Conservation (phyloP, 805 yeast species). For the Jamesozyma jinghongensis region DNA sequence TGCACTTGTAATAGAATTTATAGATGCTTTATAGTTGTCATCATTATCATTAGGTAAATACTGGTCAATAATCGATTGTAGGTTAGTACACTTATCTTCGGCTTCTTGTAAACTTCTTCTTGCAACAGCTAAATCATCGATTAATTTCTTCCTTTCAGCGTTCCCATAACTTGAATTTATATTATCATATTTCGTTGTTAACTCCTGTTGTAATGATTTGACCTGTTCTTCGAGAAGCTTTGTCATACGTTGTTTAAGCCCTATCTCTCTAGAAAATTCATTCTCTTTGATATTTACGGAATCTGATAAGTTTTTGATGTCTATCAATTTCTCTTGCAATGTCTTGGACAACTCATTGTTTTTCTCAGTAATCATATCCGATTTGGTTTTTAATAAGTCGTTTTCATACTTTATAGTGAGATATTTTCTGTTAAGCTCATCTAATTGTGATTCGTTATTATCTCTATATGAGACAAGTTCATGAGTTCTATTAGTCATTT, state of each 20-base stretch:
- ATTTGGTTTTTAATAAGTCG: constrained; percentile 8
- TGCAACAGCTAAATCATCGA: constrained; percentile 23
- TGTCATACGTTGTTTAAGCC: constrained; percentile 51
- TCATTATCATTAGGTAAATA: constrained; percentile 24
- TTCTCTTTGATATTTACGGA: constrained; percentile 36
- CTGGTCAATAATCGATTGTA: constrained; percentile 39
- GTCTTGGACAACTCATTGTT: constrained; percentile 31
- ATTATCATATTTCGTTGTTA: constrained; percentile 40
- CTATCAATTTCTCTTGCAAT: constrained; percentile 36
- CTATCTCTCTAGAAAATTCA: constrained; percentile 47
- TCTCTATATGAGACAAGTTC: constrained; percentile 10
- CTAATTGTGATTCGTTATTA: constrained; percentile 5
- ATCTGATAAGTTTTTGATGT: constrained; percentile 41
- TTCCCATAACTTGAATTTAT: not conserved
- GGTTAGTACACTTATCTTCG: constrained; percentile 30
- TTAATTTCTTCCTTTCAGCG: constrained; percentile 15
- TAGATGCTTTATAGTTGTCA: constrained; percentile 5
- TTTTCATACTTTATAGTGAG: constrained; percentile 22
- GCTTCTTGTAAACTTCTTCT: constrained; percentile 21
- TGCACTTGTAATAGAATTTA: constrained; percentile 17
- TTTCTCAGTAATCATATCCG: constrained; percentile 29
- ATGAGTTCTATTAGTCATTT: constrained; percentile 6
- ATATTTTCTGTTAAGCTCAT: constrained; percentile 13
- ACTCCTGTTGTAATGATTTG: constrained; percentile 36
- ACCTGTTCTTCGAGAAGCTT: constrained; percentile 28